Evolutionary conservation across 495 filamentous ascomycete genomes (phyloP).

Genomic region (Neurospora sp.): DNA sequence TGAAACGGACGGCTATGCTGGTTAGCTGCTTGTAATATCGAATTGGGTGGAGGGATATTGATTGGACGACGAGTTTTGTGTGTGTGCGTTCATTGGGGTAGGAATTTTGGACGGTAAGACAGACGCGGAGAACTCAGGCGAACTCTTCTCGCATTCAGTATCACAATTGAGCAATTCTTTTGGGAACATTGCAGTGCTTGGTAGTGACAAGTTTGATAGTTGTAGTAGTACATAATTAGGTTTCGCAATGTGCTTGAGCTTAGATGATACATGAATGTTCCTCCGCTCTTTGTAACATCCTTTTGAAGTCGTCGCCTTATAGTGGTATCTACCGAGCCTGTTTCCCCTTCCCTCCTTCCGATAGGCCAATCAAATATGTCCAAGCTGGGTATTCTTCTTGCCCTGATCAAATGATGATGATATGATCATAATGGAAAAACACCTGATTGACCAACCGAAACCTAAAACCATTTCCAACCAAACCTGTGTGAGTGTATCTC

Average conservation of each 20-base stretch:
- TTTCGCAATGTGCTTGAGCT: not conserved
- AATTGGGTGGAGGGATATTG: not conserved
- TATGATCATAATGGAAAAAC: not conserved
- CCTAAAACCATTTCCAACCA: not conserved
- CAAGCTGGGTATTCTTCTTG: slow-evolving; percentile 5
- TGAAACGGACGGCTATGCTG: not conserved
- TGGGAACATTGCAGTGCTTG: not conserved
- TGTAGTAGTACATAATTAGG: slow-evolving; percentile 10
- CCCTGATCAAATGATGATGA: not conserved
- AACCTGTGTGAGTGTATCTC: slow-evolving; percentile 6
- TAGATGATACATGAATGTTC: not conserved
- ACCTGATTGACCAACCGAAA: not conserved
- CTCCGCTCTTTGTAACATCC: not conserved
- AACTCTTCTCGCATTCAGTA: not conserved
- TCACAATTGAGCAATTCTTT: not conserved
- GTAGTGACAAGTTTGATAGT: not conserved
- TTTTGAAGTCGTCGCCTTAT: not conserved
- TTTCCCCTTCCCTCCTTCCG: not conserved
- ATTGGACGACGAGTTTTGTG: not conserved
- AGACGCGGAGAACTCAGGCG: not conserved
- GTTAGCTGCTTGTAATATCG: not conserved
- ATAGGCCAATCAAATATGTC: slow-evolving; percentile 2
- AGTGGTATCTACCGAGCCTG: not conserved
- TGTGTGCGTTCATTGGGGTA: not conserved
- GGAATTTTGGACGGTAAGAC: not conserved